These are phyloP conservation scores for Veloporphyrellus conicus DNA, from an alignment of 1,284 basidiomycete species.

Conservation along the genomic window DNA sequence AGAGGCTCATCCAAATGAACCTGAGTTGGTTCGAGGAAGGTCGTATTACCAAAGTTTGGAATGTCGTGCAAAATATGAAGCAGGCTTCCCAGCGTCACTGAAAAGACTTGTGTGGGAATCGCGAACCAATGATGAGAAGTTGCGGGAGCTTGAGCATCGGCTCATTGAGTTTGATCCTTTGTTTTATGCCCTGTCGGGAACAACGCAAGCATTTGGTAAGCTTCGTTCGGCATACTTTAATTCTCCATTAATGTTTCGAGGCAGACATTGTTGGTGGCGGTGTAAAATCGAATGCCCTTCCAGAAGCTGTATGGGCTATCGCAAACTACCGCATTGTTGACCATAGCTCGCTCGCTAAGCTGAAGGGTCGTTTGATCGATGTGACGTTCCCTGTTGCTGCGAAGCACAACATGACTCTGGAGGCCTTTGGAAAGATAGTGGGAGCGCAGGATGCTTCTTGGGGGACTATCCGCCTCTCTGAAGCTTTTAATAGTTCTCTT, in stretches of 20 bases:
- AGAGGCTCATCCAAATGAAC: slow-evolving; percentile 45
- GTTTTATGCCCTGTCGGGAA: slow-evolving; percentile 32
- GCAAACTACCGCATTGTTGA: slow-evolving; percentile 44
- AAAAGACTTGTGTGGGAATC: slow-evolving; percentile 29
- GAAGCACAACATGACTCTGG: slow-evolving; percentile 40
- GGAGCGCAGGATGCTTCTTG: slow-evolving; percentile 18
- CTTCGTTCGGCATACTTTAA: not conserved
- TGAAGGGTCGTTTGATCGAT: slow-evolving; percentile 32
- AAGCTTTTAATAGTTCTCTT: slow-evolving; percentile 41
- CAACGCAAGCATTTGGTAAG: slow-evolving; percentile 49
- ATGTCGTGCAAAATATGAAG: slow-evolving; percentile 26
- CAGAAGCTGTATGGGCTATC: slow-evolving; percentile 37
- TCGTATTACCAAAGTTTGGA: slow-evolving; percentile 27
- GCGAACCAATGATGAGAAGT: slow-evolving; percentile 25
- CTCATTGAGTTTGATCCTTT: slow-evolving; percentile 28
- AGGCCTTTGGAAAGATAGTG: slow-evolving; percentile 38
- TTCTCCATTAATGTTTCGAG: slow-evolving; percentile 1
- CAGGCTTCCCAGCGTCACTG: slow-evolving; percentile 29
- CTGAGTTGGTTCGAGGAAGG: slow-evolving; percentile 33
- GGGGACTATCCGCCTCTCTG: slow-evolving; percentile 27
- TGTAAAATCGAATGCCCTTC: slow-evolving; percentile 46
- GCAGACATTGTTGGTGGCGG: slow-evolving; percentile 43
- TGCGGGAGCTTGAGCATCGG: slow-evolving; percentile 29
- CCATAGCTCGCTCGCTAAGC: slow-evolving; percentile 34
- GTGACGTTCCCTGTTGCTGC: slow-evolving; percentile 36